phyloP scores from a whole-genome alignment of 805 yeast genomes.

The Candida andamanensis region DNA sequence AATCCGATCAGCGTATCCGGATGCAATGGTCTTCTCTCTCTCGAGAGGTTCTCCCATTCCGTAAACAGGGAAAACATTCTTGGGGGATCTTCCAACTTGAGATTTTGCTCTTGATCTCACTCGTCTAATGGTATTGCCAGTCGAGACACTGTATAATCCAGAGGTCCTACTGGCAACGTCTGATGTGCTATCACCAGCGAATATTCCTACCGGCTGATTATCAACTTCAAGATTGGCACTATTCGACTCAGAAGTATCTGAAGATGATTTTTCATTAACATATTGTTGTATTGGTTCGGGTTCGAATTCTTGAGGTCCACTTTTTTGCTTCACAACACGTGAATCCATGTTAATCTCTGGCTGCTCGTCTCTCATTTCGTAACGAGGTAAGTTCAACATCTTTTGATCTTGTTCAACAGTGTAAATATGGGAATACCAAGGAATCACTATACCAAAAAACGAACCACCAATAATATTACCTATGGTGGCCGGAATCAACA shows the following conservation, averaged over 20 bases:
- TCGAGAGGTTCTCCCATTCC: constrained; percentile 69
- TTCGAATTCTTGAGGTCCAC: too few species aligned
- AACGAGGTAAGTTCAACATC: constrained; percentile 56
- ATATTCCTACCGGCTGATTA: constrained; percentile 8
- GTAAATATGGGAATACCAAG: constrained; percentile 68
- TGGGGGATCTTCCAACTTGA: constrained; percentile 44
- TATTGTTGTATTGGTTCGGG: too few species aligned
- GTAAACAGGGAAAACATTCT: constrained; percentile 73
- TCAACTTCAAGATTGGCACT: constrained; percentile 3
- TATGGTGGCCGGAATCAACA: constrained; percentile 61
- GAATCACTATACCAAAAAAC: constrained; percentile 56
- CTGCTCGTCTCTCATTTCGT: constrained; percentile 73
- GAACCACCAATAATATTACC: constrained; percentile 82
- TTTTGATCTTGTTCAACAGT: constrained; percentile 70
- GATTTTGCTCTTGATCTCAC: neutral
- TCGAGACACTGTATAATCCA: neutral
- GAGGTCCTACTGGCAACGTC: constrained; percentile 1
- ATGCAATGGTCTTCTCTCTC: constrained; percentile 56
- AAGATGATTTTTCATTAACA: constrained; percentile 1
- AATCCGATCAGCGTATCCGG: constrained; percentile 8
- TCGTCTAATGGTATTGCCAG: neutral
- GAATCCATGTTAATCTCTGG: constrained; percentile 76
- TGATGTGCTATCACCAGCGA: constrained; percentile 3
- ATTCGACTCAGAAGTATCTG: constrained; percentile 2
- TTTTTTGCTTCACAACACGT: constrained; percentile 56